Percentiles rank a stretch among this genome's conserved stretches.
Evolutionary conservation across 2,329 filamentous ascomycete species (phyloP).

Genomic region (Septoria petroselini): DNA sequence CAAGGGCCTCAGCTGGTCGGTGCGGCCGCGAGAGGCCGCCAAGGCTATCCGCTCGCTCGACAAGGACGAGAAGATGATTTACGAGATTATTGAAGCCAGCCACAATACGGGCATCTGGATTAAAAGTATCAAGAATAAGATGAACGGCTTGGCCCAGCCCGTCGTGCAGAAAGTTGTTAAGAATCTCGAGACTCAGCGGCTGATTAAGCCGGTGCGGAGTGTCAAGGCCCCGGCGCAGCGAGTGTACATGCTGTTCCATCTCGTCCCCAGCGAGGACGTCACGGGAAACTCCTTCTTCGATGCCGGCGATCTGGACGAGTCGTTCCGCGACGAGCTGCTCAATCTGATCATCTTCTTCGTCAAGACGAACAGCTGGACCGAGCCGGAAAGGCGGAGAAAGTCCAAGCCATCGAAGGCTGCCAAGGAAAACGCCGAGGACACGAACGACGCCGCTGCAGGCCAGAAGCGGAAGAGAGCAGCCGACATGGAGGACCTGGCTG

Average conservation of each 20-base stretch:
- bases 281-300: conserved; percentile 95
- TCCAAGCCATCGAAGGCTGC: conserved; percentile 10
- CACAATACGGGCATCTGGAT: conserved; percentile 87
- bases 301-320: conserved; percentile 82
- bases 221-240: conserved; percentile 88
- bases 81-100: conserved; percentile 81
- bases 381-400: conserved; percentile 39
- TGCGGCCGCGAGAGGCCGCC: conserved; percentile 28
- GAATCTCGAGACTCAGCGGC: conserved; percentile 73
- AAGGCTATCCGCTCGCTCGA: conserved; percentile 47
- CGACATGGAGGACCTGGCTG: conserved; percentile 35
- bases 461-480: conserved; percentile 33
- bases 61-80: conserved; percentile 77
- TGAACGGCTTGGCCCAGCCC: conserved; percentile 72
- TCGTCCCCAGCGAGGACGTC: conserved; percentile 82
- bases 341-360: conserved; percentile 71
- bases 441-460: conserved; percentile 12
- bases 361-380: conserved; percentile 67
- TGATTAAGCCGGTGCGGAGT: conserved; percentile 86
- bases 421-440: conserved; percentile 11
- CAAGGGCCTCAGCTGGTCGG: conserved; percentile 33
- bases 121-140: conserved; percentile 71
- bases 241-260: conserved; percentile 88
- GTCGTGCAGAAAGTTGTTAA: conserved; percentile 79
- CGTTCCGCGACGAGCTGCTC: conserved; percentile 76